A percentile compares a stretch with the other conserved stretches of the same genome.
Evolutionary conservation across 108 stramenopile genomes (phyloP).

Genomic region (Cyclotella atomus): DNA sequence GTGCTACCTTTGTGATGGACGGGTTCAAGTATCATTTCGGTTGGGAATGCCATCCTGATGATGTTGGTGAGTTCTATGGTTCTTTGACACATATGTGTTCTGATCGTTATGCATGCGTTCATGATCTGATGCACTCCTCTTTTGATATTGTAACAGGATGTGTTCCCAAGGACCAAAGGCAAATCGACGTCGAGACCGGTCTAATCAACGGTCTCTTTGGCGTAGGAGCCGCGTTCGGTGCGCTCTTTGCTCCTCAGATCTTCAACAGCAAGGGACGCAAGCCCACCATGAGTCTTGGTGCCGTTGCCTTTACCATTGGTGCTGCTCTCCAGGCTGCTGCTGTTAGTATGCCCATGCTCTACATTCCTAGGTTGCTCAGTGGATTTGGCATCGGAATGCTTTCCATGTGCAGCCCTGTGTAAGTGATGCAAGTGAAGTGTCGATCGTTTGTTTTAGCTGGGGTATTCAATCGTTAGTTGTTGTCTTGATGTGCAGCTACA

Average conservation of each 20-base stretch:
- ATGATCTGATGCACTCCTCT: too few relatives aligned
- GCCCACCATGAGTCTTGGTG: background rate
- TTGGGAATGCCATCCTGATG: slow-evolving; percentile 1
- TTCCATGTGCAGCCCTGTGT: slow-evolving; percentile 8
- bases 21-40: slow-evolving; percentile 26
- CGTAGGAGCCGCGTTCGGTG: background rate
- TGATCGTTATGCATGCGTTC: too few relatives aligned
- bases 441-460: background rate
- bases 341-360: background rate
- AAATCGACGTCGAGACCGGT: slow-evolving; percentile 1
- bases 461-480: background rate
- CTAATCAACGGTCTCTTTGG: slow-evolving; percentile 5
- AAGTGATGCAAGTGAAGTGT: background rate
- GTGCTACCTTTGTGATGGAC: slow-evolving; percentile 48
- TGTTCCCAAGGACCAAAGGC: background rate
- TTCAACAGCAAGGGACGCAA: slow-evolving; percentile 5
- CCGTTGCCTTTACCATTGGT: background rate
- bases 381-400: slow-evolving; percentile 6
- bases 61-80: background rate
- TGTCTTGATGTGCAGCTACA: slow-evolving; percentile 16
- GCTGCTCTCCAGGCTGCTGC: slow-evolving; percentile 4
- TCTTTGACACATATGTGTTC: too few relatives aligned
- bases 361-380: slow-evolving; percentile 8
- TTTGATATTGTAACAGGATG: background rate
- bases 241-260: background rate